phyloP scores from a whole-genome alignment of 768 basidiomycete species.

The Tricholoma bakamatsutake region DNA sequence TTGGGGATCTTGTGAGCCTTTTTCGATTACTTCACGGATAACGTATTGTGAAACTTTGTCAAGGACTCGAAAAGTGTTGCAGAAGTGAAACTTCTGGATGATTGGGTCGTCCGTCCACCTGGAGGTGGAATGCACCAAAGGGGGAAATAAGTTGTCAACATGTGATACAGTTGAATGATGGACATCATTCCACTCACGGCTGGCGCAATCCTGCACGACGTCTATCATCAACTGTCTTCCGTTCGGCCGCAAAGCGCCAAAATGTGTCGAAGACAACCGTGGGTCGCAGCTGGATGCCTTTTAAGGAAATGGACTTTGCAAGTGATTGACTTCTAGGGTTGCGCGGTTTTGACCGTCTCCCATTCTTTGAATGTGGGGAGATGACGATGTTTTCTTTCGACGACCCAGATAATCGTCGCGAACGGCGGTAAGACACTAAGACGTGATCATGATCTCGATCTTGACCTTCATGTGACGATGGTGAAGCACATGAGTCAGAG shows the following conservation, averaged over 20 bases:
- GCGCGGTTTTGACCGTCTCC: background rate
- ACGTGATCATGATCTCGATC: background rate
- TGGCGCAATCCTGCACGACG: conserved; percentile 41
- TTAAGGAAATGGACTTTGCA: conserved; percentile 26
- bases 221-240: conserved; percentile 51
- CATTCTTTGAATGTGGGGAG: background rate
- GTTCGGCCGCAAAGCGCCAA: conserved; percentile 52
- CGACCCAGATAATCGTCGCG: background rate
- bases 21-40: conserved; percentile 61
- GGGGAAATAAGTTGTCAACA: conserved; percentile 1
- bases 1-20: conserved; percentile 50
- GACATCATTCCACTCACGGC: conserved; percentile 47
- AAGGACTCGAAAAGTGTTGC: conserved; percentile 70
- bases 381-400: background rate
- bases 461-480: background rate
- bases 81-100: conserved; percentile 53
- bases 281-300: conserved; percentile 33
- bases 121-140: background rate
- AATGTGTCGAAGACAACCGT: conserved; percentile 57
- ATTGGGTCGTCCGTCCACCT: conserved; percentile 70
- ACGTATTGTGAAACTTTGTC: conserved; percentile 70
- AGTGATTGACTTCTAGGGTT: background rate
- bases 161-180: conserved; percentile 6
- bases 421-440: background rate
- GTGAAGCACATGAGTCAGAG: background rate